Conservation (phyloP, 768 basidiomycete genomes). For the Tricholoma hemisulphureum region DNA sequence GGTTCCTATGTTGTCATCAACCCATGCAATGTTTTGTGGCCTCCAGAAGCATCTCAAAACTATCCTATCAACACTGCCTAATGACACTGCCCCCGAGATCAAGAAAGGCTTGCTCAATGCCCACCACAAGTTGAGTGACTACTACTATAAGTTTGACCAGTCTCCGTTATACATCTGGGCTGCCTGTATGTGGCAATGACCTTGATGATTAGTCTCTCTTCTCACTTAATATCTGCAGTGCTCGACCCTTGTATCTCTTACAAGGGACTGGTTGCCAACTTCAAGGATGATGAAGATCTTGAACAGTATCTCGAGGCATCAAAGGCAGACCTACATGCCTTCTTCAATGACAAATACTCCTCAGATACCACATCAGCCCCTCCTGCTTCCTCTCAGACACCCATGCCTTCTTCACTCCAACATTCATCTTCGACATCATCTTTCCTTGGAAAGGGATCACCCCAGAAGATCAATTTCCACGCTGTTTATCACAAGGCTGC, state of each 20-base stretch:
- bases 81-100: not conserved
- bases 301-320: conserved; percentile 7
- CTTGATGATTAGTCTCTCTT: not conserved
- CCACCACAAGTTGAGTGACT: not conserved
- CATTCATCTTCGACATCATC: too few relatives aligned
- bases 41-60: not conserved
- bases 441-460: too few relatives aligned
- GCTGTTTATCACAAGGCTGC: too few relatives aligned
- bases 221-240: conserved; percentile 18
- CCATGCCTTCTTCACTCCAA: too few relatives aligned
- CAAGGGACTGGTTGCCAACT: conserved; percentile 20
- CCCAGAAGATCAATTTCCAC: too few relatives aligned
- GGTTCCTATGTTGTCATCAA: not conserved
- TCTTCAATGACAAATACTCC: too few relatives aligned
- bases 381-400: too few relatives aligned
- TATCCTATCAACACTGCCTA: conserved; percentile 12
- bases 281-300: conserved; percentile 13
- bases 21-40: not conserved
- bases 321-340: conserved; percentile 13
- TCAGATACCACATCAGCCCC: too few relatives aligned
- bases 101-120: not conserved
- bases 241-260: conserved; percentile 32
- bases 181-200: not conserved
- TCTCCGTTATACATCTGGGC: not conserved
- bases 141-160: not conserved